A percentile compares a stretch with the other conserved stretches of the same genome.
Evolutionary conservation across 371 early-diverging fungal genomes (phyloP).

Genomic region (Rhizopus delemar): DNA sequence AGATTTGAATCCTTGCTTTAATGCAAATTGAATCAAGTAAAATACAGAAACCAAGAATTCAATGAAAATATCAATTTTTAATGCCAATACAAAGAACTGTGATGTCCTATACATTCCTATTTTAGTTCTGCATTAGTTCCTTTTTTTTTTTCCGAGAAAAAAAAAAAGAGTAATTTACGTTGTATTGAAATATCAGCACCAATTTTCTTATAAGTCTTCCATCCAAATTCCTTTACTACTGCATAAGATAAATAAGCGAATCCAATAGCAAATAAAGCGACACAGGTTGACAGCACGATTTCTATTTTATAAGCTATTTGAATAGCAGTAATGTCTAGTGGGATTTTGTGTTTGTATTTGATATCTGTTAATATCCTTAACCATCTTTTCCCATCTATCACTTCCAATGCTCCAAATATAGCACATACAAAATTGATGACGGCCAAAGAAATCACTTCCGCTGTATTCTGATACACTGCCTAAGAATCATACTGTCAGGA

Average conservation of each 20-base stretch:
- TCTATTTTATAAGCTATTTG: conserved; percentile 40
- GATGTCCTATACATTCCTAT: conserved; percentile 38
- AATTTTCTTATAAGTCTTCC: conserved; percentile 55
- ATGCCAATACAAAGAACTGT: conserved; percentile 38
- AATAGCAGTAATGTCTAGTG: conserved; percentile 21
- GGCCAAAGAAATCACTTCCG: conserved; percentile 42
- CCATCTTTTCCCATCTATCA: conserved; percentile 43
- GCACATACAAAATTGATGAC: conserved; percentile 41
- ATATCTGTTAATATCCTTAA: conserved; percentile 17
- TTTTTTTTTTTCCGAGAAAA: not conserved
- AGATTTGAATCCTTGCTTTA: conserved; percentile 16
- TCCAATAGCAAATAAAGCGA: conserved; percentile 31
- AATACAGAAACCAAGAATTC: conserved; percentile 43
- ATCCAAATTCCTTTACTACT: conserved; percentile 46
- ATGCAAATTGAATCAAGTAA: conserved; percentile 37
- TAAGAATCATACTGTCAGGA: conserved; percentile 6
- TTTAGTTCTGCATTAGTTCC: not conserved
- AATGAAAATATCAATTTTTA: conserved; percentile 42
- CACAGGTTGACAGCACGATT: conserved; percentile 37
- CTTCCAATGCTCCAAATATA: conserved; percentile 40
- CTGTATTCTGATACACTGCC: conserved; percentile 47
- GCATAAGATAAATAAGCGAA: conserved; percentile 43
- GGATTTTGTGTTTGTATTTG: conserved; percentile 11
- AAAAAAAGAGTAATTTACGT: conserved; percentile 27
- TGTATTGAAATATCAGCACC: conserved; percentile 49